These are phyloP conservation scores for Pterocarpus macrocarpus DNA, from an alignment of 306 rosid species.

Conservation along the genomic window DNA sequence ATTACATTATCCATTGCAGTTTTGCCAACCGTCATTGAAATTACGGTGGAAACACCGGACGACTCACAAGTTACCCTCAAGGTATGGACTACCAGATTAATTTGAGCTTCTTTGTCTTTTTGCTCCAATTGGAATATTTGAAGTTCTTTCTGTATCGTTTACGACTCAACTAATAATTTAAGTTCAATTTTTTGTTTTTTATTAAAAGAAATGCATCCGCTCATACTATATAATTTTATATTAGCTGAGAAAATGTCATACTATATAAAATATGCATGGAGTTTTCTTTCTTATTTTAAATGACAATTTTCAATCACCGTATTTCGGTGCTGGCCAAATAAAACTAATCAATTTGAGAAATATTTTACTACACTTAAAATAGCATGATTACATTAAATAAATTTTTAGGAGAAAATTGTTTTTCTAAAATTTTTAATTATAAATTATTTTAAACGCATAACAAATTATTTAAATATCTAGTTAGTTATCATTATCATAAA, in stretches of 20 bases:
- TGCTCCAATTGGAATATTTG: not conserved
- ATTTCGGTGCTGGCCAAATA: not conserved
- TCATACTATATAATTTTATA: not conserved
- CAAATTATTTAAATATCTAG: no score
- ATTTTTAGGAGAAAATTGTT: no score
- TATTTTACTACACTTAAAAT: no score
- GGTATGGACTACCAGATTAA: constrained; percentile 51
- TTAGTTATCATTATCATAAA: no score
- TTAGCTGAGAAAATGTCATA: not conserved
- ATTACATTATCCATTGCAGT: constrained; percentile 56
- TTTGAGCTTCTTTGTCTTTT: not conserved
- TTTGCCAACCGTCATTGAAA: constrained; percentile 85
- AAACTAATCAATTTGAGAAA: no score
- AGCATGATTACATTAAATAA: no score
- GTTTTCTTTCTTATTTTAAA: no score
- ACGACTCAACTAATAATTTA: not conserved
- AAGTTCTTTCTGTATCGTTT: not conserved
- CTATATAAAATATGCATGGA: not conserved
- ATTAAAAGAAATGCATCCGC: not conserved
- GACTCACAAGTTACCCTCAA: constrained; percentile 82
- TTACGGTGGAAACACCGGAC: constrained; percentile 72
- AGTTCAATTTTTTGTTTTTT: not conserved
- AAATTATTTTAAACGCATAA: no score
- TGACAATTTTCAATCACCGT: no score
- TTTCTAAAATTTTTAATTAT: no score